Base-by-base conservation (phyloP, 768 basidiomycete genomes). In the Mrakia hoshinonis region DNA sequence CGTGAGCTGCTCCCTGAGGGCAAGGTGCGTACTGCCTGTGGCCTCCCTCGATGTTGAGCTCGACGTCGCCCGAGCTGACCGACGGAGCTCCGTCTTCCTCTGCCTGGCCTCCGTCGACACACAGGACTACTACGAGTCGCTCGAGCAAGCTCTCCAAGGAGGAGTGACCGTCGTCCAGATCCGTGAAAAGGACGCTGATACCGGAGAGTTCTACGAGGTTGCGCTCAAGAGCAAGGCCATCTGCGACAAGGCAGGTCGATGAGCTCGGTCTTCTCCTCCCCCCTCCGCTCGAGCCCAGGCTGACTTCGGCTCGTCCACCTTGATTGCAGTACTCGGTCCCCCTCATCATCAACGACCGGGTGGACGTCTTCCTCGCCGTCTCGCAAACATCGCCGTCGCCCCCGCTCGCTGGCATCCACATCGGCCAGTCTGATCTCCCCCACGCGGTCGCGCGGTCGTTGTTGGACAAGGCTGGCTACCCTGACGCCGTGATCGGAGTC, bases 91-190 rank as follows among this genome's bases (percentile, higher is more conserved):
- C 26, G 49, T 49, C 48, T 39, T 9, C 38, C 18, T 2, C 58
- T 5, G 34, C 15, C 36, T 43, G 39, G n/a, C n/a, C 7, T 43
- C 15, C 11, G 1, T 34, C 26, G 31, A 5, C n/a, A 43, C 63
- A 1, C 75, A 91, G 87, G 82, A 85, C 72, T 92, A 90, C 81
- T 82, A 85, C 54, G 82, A 88, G 75, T 86, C 84, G 43, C 82
- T 95, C 65, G 67, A 49, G 29, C 68, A 92, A 91, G 83, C 92
- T 2, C 81, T 95, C 20, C 81, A 85, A 77, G 93, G 93, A 12
- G 93, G 92, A 2, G 92, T 95, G 0, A 92, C 91, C 1, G 77
- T 94, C 60, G 91, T 96, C 5, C 94, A 96, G 79, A 83, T 95
- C 22, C 84, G 92, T 47, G 94, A 97, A 79, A 97, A 97, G 79